Evolutionary conservation across 208 protist genomes (phyloP), one percentile per base, ranked within the genome.

Genomic region (Trypanosomatidae sp.): DNA sequence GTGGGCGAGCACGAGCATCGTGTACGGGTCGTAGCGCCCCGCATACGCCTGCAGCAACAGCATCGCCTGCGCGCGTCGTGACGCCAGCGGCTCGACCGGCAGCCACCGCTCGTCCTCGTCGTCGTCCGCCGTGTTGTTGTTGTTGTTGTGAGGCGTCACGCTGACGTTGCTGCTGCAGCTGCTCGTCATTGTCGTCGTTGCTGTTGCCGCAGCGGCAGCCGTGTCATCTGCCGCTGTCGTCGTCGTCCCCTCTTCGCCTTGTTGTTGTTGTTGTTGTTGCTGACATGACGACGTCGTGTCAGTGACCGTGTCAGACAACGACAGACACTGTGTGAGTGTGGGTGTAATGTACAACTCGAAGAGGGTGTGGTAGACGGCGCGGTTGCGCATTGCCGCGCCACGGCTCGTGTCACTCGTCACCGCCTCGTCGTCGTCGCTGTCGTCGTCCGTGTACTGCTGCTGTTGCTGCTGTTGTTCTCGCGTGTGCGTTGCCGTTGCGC

Each of bases 321-420:
- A 32, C 32, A 60, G 33, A 1, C 27, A 41, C 40, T 4, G 46
- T 23, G 40, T 30, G 35, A 83, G 48, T 2, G 67, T 48, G 13
- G 50, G 43, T 13, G 75, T 80, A 25, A 98, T 70, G 68, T 97
- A 98, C n/a, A 98, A 56, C 56, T 98, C 94, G 7, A 97, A 59
- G 0, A 98, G 65, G n/a, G 94, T 96, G 67, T 97, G 88, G 71
- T 93, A 97, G 25, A 74, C 35, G 19, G 43, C 43, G 3, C 53
- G 45, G 21, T 52, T 16, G 13, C 30, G 28, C 33, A 11, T 35
- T 11, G 11, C 11, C n/a, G n/a, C 11, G 30, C n/a, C 11, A 35
- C n/a, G 30, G 11, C 11, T 35, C 30, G 11, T n/a, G n/a, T 35
- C n/a, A 35, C n/a, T 35, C 11, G 11, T 35, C 11, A n/a, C 30